Percentiles rank a stretch among this genome's conserved stretches.
phyloP scores from a whole-genome alignment of 345 rosid species.

The Viola odorata region DNA sequence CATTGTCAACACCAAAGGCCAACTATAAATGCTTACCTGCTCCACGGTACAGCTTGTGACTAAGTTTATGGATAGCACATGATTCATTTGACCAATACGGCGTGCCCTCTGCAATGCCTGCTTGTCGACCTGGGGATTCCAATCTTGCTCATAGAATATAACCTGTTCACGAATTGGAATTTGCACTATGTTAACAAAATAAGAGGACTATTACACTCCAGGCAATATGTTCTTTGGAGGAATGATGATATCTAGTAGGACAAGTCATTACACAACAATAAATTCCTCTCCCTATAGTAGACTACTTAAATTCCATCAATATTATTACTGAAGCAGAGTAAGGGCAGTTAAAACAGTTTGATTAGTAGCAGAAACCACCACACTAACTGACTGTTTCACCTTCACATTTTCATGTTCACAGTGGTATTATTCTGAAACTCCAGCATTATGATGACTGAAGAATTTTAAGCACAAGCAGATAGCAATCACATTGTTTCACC shows the following conservation, averaged over 20 bases:
- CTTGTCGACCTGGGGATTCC: slow-evolving; percentile 96
- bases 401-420: no score
- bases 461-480: no score
- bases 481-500: no score
- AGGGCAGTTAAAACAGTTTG: neutral
- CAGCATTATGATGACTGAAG: no score
- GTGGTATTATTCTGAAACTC: no score
- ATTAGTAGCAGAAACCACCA: neutral
- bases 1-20: neutral
- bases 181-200: neutral
- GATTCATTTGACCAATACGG: slow-evolving; percentile 85
- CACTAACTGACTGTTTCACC: no score
- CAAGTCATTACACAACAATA: neutral
- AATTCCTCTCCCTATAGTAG: neutral
- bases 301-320: neutral
- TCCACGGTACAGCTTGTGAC: slow-evolving; percentile 65
- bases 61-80: slow-evolving; percentile 72
- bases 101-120: slow-evolving; percentile 94
- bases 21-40: slow-evolving; percentile 45
- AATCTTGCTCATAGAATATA: slow-evolving; percentile 88
- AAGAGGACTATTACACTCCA: neutral
- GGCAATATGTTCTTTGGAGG: neutral
- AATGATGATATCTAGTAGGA: neutral
- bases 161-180: slow-evolving; percentile 35
- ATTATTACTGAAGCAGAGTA: neutral